These are phyloP conservation scores for Lagenidium sp. DNA, from an alignment of 352 stramenopile species.

Conservation along the genomic window DNA sequence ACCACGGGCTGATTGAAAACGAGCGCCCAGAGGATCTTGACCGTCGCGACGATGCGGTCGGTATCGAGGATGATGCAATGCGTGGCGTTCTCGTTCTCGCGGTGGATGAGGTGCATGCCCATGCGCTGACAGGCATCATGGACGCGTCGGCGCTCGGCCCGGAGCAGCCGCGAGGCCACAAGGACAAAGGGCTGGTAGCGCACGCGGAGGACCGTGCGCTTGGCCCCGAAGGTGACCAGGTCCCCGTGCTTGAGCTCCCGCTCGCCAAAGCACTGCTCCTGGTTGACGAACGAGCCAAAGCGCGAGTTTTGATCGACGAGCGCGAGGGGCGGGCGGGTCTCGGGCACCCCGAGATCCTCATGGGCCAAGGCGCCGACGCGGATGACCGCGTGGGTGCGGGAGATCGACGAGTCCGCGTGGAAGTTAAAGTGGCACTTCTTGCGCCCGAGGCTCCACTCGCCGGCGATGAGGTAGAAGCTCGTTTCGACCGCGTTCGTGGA, in stretches of 20 bases:
- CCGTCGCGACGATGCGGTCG: conserved; percentile 68
- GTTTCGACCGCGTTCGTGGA: conserved; percentile 26
- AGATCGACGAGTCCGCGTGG: conserved; percentile 73
- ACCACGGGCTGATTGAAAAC: conserved; percentile 82
- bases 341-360: conserved; percentile 48
- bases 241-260: conserved; percentile 53
- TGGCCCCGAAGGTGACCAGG: conserved; percentile 75
- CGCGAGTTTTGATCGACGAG: conserved; percentile 76
- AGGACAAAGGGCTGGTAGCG: conserved; percentile 79
- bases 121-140: conserved; percentile 71
- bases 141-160: conserved; percentile 42
- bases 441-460: conserved; percentile 77
- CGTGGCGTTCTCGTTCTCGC: conserved; percentile 51
- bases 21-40: conserved; percentile 82
- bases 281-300: conserved; percentile 85
- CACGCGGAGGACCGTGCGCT: conserved; percentile 70
- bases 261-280: conserved; percentile 45
- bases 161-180: conserved; percentile 63
- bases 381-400: conserved; percentile 63
- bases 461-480: conserved; percentile 74
- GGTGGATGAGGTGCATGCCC: conserved; percentile 68
- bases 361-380: conserved; percentile 51
- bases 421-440: conserved; percentile 85
- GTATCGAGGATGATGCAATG: conserved; percentile 85
- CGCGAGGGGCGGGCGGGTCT: conserved; percentile 49